Percentiles rank a stretch among this genome's conserved stretches.
Conservation (phyloP, 805 yeast genomes). For the Yamadazyma tumulicola region DNA sequence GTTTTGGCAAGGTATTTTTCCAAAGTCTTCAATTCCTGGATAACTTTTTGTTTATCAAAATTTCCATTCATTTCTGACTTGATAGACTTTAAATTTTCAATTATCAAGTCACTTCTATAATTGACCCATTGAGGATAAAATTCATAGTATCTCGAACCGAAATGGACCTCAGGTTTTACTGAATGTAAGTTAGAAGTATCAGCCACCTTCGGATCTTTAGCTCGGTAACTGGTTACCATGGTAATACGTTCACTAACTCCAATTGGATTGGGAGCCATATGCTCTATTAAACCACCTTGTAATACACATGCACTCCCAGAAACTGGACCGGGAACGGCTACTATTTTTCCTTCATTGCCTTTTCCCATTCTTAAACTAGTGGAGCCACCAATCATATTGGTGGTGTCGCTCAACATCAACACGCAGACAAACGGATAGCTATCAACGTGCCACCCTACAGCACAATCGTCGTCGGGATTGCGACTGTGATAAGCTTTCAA, state of each 20-base stretch:
- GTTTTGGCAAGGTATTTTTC: slow-evolving; percentile 21
- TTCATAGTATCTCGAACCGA: slow-evolving; percentile 30
- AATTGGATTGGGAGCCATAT: slow-evolving; percentile 37
- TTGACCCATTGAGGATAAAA: slow-evolving; percentile 38
- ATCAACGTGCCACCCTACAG: slow-evolving; percentile 63
- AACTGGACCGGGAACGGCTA: slow-evolving; percentile 26
- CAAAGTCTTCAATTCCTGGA: slow-evolving; percentile 18
- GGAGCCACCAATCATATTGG: slow-evolving; percentile 59
- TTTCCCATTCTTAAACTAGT: slow-evolving; percentile 49
- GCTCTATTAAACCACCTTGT: slow-evolving; percentile 40
- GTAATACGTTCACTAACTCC: slow-evolving; percentile 38
- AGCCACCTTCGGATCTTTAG: slow-evolving; percentile 23
- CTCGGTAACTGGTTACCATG: slow-evolving; percentile 40
- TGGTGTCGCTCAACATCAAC: slow-evolving; percentile 57
- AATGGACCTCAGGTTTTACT: slow-evolving; percentile 37
- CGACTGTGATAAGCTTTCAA: slow-evolving; percentile 7
- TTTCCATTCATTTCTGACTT: slow-evolving; percentile 13
- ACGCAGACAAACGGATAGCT: slow-evolving; percentile 66
- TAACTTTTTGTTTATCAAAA: slow-evolving; percentile 25
- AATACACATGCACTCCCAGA: slow-evolving; percentile 36
- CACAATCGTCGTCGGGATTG: slow-evolving; percentile 28
- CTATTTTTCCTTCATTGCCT: slow-evolving; percentile 16
- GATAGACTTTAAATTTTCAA: slow-evolving; percentile 21
- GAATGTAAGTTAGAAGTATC: slow-evolving; percentile 34
- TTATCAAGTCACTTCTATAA: slow-evolving; percentile 25